Evolutionary conservation across 208 protist species (phyloP).

Genomic region (Acanthamoeba royreba): DNA sequence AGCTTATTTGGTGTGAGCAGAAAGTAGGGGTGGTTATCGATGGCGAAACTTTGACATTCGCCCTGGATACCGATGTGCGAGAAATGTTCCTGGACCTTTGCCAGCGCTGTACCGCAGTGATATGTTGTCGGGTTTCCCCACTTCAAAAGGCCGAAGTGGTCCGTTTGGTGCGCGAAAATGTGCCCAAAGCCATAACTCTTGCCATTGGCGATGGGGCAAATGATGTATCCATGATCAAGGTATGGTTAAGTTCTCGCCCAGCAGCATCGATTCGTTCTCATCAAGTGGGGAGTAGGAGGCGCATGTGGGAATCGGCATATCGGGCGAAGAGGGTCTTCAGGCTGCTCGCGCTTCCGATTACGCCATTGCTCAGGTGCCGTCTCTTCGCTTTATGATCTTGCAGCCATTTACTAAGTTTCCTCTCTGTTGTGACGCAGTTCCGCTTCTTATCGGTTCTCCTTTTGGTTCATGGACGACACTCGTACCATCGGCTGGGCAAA

Average conservation of each 20-base stretch:
- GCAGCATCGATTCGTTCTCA: background rate
- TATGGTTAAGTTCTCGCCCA: background rate
- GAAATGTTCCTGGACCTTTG: slow-evolving; percentile 15
- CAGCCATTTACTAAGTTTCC: background rate
- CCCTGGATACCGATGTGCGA: background rate
- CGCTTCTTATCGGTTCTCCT: slow-evolving; percentile 87
- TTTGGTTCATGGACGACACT: slow-evolving; percentile 82
- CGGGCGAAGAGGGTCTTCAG: slow-evolving; percentile 80
- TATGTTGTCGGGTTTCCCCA: slow-evolving; percentile 59
- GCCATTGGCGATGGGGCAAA: slow-evolving; percentile 83
- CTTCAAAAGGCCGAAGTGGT: slow-evolving; percentile 70
- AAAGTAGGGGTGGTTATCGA: slow-evolving; percentile 65
- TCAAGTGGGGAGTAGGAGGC: slow-evolving; percentile 52
- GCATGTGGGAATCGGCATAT: slow-evolving; percentile 83
- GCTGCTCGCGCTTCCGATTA: slow-evolving; percentile 77
- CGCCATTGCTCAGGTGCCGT: slow-evolving; percentile 86
- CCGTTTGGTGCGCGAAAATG: slow-evolving; percentile 39
- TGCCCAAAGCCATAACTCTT: slow-evolving; percentile 50
- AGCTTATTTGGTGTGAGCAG: slow-evolving; percentile 74
- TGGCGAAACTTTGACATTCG: background rate
- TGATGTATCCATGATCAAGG: slow-evolving; percentile 81
- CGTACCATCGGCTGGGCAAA: slow-evolving; percentile 86
- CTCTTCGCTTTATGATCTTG: slow-evolving; percentile 10
- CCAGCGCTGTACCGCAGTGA: background rate
- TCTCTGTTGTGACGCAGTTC: background rate